Conservation (phyloP, 2,329 filamentous ascomycete species). For the Pseudogymnoascus sp. region DNA sequence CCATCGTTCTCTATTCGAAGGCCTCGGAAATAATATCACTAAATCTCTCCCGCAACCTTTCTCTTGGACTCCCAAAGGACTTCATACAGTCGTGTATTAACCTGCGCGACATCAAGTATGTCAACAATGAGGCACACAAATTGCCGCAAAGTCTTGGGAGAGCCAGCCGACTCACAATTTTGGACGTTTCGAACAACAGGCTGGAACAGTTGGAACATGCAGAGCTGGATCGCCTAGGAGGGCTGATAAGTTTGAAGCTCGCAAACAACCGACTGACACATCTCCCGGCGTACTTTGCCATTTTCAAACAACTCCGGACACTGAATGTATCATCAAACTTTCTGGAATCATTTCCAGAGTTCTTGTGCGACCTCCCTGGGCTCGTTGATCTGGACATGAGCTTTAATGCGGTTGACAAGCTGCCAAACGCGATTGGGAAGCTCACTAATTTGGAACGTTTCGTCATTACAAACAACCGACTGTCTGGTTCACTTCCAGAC, state of each 20-base stretch:
- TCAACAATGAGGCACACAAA: slow-evolving; percentile 83
- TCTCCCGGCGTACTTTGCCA: slow-evolving; percentile 73
- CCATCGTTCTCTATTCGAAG: slow-evolving; percentile 86
- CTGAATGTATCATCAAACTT: slow-evolving; percentile 93
- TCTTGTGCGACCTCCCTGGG: slow-evolving; percentile 72
- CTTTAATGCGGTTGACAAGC: slow-evolving; percentile 77
- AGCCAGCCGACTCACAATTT: slow-evolving; percentile 71
- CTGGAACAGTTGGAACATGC: slow-evolving; percentile 81
- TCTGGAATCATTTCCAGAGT: slow-evolving; percentile 73
- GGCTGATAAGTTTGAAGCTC: slow-evolving; percentile 79
- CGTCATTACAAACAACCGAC: slow-evolving; percentile 90
- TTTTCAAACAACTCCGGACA: slow-evolving; percentile 69
- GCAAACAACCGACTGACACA: slow-evolving; percentile 83
- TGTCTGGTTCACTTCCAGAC: slow-evolving; percentile 65
- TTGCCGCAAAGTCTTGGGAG: slow-evolving; percentile 77
- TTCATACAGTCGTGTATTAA: slow-evolving; percentile 92
- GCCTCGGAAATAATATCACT: slow-evolving; percentile 88
- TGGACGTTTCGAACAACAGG: slow-evolving; percentile 92
- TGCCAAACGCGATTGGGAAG: slow-evolving; percentile 72
- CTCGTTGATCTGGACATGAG: slow-evolving; percentile 91
- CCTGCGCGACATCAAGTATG: slow-evolving; percentile 89
- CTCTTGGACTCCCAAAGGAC: slow-evolving; percentile 85
- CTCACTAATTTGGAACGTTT: slow-evolving; percentile 76
- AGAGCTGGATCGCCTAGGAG: slow-evolving; percentile 64
- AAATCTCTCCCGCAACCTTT: slow-evolving; percentile 87